Evolutionary conservation across 345 rosid genomes (phyloP), one percentile per base, ranked within the genome.

Genomic region (Brassica nigra): DNA sequence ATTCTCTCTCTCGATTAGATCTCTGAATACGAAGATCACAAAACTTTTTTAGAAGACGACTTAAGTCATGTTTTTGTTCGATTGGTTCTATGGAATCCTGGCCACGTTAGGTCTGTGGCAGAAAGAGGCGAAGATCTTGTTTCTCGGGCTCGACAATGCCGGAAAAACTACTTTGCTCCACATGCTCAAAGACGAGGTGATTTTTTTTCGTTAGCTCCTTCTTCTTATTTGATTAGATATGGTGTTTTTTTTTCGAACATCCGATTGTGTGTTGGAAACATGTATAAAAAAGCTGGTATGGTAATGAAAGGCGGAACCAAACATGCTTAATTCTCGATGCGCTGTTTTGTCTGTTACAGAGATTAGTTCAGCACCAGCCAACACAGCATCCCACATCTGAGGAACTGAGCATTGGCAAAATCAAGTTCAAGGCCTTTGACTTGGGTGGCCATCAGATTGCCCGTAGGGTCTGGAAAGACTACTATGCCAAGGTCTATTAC

Each of bases 91-190:
- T 73, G 98, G 93, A 64, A 83, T 94, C 42, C 86, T 94, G 8
- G 90, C 96, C 7, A 86, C 97, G 63, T 86, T 90, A 18, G 98
- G 97, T 62, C 73, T 94, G 23, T 89, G 94, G 94, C 96, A 94
- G 78, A 94, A 94, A 66, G 97, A 94, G 72, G 98, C 98, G 2
- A 92, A 92, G 89, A 94, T 94, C 83, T 85, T 94, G 85, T 92
- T 94, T 78, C 71, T 94, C 61, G 98, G 98, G 3, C 98, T 94
- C 15, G 98, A 94, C 78, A 92, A 94, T 86, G 91, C 97, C 71
- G 98, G 98, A 37, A 94, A 94, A 81, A 94, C 98, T 36, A 94
- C 96, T n/a, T 84, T 94, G 74, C 97, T 94, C 80, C 97, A 94
- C 85, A 92, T 94, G 98, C 82, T 93, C 79, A 93, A 91, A 84